A percentile compares a stretch with the other conserved stretches of the same genome.
phyloP scores from a whole-genome alignment of 169 alveolate genomes.

The Eimeria necatrix region DNA sequence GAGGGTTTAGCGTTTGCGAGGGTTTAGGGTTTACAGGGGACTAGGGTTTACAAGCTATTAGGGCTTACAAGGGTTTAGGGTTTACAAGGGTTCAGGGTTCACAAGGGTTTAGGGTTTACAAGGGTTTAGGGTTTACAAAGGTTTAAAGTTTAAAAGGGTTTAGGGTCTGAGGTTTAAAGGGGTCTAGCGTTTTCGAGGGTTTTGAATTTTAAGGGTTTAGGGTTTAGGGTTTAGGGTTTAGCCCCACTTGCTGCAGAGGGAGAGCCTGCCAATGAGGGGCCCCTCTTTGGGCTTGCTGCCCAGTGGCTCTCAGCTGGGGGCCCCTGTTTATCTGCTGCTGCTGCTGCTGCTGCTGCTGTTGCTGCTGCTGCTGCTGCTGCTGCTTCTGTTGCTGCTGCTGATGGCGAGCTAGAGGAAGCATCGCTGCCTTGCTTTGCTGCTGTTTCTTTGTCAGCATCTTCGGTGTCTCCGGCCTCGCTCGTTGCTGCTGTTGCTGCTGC shows the following conservation, averaged over 20 bases:
- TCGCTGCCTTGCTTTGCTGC: background rate
- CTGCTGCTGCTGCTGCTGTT: slow-evolving; percentile 35
- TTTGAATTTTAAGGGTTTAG: no score
- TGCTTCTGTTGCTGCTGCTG: slow-evolving; percentile 1
- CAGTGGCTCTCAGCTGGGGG: background rate
- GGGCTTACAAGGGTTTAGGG: no score
- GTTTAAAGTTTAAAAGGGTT: no score
- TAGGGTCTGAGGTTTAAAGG: no score
- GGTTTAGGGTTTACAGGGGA: no score
- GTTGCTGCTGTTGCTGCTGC: slow-evolving; percentile 10
- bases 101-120: no score
- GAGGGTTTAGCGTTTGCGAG: no score
- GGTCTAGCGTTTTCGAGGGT: no score
- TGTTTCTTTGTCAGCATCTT: background rate
- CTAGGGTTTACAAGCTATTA: no score
- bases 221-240: slow-evolving; percentile 22
- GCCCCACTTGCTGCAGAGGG: background rate
- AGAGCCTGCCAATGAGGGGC: background rate
- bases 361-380: slow-evolving; percentile 7
- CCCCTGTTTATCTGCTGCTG: slow-evolving; percentile 1
- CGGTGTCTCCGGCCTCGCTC: background rate
- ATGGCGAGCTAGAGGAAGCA: background rate
- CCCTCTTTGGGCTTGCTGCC: background rate
- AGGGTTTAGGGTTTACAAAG: no score
- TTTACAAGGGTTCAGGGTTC: no score